Conservation (phyloP, 1,284 basidiomycete genomes). For the Fomitopsis betulina region DNA sequence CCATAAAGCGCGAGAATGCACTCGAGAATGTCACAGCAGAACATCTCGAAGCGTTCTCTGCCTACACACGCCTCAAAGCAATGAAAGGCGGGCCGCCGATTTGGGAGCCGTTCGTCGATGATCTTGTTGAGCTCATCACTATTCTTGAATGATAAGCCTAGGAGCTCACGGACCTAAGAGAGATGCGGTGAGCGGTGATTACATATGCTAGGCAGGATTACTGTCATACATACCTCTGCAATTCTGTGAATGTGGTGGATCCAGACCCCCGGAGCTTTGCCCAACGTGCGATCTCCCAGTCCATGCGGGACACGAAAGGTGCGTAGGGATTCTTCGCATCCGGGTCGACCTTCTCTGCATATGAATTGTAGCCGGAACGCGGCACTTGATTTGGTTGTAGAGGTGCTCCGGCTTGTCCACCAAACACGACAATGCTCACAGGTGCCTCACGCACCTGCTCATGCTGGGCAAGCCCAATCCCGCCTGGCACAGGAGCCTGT, state of each 20-base stretch:
- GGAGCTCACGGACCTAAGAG: not conserved
- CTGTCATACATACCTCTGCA: slow-evolving; percentile 15
- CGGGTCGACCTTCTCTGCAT: too few species aligned
- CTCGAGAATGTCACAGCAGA: not conserved
- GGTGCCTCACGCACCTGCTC: too few species aligned
- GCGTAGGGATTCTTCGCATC: slow-evolving; percentile 8
- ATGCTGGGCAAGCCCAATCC: too few species aligned
- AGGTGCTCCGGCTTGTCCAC: too few species aligned
- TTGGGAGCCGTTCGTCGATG: not conserved
- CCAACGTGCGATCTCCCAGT: slow-evolving; percentile 19
- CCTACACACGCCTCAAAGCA: not conserved
- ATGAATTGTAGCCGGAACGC: too few species aligned
- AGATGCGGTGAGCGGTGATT: not conserved
- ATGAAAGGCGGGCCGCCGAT: not conserved
- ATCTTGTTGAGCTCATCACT: not conserved
- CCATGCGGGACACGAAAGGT: slow-evolving; percentile 15
- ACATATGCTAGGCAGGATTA: too few species aligned
- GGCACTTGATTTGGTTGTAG: too few species aligned
- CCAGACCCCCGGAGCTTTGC: slow-evolving; percentile 17
- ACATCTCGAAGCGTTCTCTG: not conserved
- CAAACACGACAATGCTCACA: too few species aligned
- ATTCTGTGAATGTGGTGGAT: slow-evolving; percentile 17
- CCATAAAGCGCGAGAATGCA: not conserved
- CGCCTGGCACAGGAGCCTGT: too few species aligned
- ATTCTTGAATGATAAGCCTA: not conserved